These are phyloP conservation scores for Pseudopyrenochaeta lycopersici DNA, from an alignment of 2,329 filamentous ascomycete genomes.

Conservation along the genomic window DNA sequence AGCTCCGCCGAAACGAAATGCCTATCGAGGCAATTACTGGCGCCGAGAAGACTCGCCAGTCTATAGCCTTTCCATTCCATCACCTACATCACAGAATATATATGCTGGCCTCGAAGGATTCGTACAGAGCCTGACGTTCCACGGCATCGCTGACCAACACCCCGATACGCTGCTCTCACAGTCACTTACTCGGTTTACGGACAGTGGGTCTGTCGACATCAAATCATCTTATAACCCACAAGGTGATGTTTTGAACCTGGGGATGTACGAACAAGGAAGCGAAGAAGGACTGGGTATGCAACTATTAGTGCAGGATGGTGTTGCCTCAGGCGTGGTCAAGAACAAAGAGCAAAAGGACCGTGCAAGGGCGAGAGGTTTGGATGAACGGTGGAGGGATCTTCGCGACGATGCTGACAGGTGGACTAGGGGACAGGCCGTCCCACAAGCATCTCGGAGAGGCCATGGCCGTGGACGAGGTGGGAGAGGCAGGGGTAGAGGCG, in stretches of 20 bases:
- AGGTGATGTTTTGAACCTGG: constrained; percentile 52
- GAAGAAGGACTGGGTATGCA: constrained; percentile 48
- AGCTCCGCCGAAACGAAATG: constrained; percentile 21
- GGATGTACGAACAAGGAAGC: constrained; percentile 57
- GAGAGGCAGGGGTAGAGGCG: constrained; percentile 20
- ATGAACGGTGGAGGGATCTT: constrained; percentile 52
- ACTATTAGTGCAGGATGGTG: constrained; percentile 50
- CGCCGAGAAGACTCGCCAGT: constrained; percentile 51
- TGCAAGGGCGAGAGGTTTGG: constrained; percentile 30
- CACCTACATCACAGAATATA: constrained; percentile 53
- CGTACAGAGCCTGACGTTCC: constrained; percentile 56
- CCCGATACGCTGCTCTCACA: constrained; percentile 53
- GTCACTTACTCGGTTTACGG: constrained; percentile 17
- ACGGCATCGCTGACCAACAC: constrained; percentile 51
- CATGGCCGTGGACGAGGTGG: constrained; percentile 17
- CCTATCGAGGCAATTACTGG: constrained; percentile 25
- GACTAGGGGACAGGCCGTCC: constrained; percentile 12
- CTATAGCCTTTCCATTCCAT: constrained; percentile 59
- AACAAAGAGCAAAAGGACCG: constrained; percentile 19
- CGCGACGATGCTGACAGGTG: constrained; percentile 33
- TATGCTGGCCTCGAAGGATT: constrained; percentile 60
- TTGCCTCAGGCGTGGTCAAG: constrained; percentile 34
- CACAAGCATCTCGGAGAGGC: constrained; percentile 15
- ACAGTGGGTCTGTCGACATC: constrained; percentile 31
- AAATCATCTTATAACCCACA: constrained; percentile 41